Conservation (phyloP, 1,284 basidiomycete genomes). For the Athelia psychrophila region DNA sequence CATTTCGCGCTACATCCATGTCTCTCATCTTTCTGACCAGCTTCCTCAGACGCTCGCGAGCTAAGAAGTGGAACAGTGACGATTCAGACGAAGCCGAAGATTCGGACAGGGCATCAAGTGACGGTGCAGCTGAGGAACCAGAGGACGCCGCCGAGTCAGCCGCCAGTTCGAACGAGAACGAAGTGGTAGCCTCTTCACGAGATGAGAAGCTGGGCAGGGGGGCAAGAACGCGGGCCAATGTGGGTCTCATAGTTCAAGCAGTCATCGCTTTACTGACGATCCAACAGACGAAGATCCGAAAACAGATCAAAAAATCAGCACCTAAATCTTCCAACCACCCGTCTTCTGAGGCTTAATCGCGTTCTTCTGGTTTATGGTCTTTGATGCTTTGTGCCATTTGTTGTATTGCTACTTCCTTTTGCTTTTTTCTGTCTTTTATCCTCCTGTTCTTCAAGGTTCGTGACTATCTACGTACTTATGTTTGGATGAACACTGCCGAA, state of each 20-base stretch:
- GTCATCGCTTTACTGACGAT: not conserved
- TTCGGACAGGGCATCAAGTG: slow-evolving; percentile 1
- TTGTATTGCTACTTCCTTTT: not conserved
- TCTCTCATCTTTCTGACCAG: not conserved
- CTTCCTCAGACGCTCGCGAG: not conserved
- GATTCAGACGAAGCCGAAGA: slow-evolving; percentile 24
- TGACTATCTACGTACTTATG: too few species aligned
- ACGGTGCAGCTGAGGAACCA: slow-evolving; percentile 10
- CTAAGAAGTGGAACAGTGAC: slow-evolving; percentile 27
- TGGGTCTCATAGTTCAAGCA: slow-evolving; percentile 16
- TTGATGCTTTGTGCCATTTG: not conserved
- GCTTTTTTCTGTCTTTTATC: too few species aligned
- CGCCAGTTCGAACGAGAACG: slow-evolving; percentile 25
- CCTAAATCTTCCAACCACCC: not conserved
- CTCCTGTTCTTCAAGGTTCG: too few species aligned
- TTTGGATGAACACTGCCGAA: too few species aligned
- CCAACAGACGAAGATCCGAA: not conserved
- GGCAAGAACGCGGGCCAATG: slow-evolving; percentile 44
- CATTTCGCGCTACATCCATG: slow-evolving; percentile 10
- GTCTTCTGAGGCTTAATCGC: not conserved
- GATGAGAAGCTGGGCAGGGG: slow-evolving; percentile 32
- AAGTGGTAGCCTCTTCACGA: slow-evolving; percentile 23
- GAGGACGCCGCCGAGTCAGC: slow-evolving; percentile 20
- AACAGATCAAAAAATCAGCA: not conserved
- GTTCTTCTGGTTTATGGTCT: not conserved